Evolutionary conservation across 1,284 basidiomycete genomes (phyloP).

Genomic region (Stygiomarasmius scandens): DNA sequence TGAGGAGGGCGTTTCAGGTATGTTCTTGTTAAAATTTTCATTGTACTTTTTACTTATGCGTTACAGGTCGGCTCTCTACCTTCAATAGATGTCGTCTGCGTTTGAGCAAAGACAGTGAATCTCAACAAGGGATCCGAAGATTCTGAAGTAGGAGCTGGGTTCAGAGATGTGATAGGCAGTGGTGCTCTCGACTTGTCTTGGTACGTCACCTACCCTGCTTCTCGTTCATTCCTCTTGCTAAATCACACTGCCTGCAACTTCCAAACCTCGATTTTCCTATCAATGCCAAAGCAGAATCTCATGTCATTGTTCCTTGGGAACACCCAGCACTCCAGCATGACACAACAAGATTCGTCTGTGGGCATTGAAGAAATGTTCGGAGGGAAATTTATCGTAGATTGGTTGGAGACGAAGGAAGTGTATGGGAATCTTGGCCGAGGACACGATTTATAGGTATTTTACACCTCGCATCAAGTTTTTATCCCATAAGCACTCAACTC

Average conservation of each 20-base stretch:
- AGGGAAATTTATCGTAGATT: slow-evolving; percentile 81
- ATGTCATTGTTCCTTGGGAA: slow-evolving; percentile 91
- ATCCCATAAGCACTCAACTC: no score
- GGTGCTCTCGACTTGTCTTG: slow-evolving; percentile 70
- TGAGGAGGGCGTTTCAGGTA: slow-evolving; percentile 76
- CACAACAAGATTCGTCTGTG: slow-evolving; percentile 56
- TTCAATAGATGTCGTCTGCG: slow-evolving; percentile 81
- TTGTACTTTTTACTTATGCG: background rate
- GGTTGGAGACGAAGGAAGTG: slow-evolving; percentile 75
- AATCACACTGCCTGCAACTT: slow-evolving; percentile 57
- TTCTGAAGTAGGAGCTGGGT: slow-evolving; percentile 75
- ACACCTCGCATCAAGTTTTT: no score
- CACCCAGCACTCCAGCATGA: slow-evolving; percentile 70
- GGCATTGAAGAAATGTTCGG: no score
- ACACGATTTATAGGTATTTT: no score
- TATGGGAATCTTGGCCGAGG: slow-evolving; percentile 92
- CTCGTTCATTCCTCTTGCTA: no score
- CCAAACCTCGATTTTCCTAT: slow-evolving; percentile 92
- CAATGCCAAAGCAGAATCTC: slow-evolving; percentile 90
- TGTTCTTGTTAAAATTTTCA: slow-evolving; percentile 20
- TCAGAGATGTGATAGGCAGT: slow-evolving; percentile 71
- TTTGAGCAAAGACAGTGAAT: slow-evolving; percentile 66
- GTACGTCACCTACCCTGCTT: slow-evolving; percentile 35
- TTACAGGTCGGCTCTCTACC: slow-evolving; percentile 74
- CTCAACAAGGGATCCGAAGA: slow-evolving; percentile 60